These are phyloP conservation scores for Apiospora rasikravindrae DNA, from an alignment of 2,329 filamentous ascomycete species.

Conservation along the genomic window DNA sequence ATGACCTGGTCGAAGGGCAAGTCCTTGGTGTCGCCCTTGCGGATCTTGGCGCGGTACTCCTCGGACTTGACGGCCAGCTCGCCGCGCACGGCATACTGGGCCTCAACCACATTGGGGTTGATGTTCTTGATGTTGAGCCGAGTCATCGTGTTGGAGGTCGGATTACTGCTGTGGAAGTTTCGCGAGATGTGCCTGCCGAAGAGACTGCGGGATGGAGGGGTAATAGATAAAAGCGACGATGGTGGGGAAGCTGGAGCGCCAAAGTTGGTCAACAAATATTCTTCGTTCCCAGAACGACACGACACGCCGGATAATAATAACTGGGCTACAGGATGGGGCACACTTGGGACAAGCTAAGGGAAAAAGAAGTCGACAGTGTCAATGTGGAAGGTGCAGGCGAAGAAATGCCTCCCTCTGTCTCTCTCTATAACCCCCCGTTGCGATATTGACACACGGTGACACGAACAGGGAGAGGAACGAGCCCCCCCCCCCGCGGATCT, in stretches of 20 bases:
- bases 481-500: neutral
- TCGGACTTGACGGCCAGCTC: conserved; percentile 95
- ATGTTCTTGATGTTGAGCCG: conserved; percentile 83
- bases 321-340: conserved; percentile 10
- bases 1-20: conserved; percentile 92
- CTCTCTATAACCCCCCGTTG: no score
- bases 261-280: conserved; percentile 11
- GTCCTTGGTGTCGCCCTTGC: conserved; percentile 57
- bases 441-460: neutral
- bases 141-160: conserved; percentile 30
- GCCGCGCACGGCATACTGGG: conserved; percentile 95
- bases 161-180: neutral
- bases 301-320: neutral
- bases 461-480: neutral
- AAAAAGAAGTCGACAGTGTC: neutral
- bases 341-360: neutral
- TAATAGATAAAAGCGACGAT: conserved; percentile 2
- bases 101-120: conserved; percentile 84
- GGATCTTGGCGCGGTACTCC: conserved; percentile 79
- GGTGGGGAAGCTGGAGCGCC: conserved; percentile 7
- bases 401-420: conserved; percentile 7
- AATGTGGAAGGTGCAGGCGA: conserved; percentile 1
- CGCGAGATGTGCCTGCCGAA: neutral
- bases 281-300: neutral
- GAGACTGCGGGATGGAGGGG: neutral